Conservation (phyloP, 768 basidiomycete species). For the Agaricus sinodeliciosus region DNA sequence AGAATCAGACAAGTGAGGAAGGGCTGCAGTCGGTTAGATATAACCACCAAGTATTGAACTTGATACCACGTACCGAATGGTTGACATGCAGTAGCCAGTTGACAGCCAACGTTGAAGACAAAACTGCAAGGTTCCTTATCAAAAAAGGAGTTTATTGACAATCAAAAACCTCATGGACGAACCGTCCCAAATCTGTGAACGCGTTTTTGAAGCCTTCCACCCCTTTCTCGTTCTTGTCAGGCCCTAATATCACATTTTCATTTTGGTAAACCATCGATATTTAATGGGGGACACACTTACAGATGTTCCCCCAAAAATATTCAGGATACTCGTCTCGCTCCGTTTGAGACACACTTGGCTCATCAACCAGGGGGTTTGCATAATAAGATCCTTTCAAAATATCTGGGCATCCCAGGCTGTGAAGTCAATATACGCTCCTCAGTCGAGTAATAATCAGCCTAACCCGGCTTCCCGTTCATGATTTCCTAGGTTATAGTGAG, state of each 20-base stretch:
- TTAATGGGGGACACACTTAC: conserved; percentile 33
- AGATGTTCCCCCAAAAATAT: conserved; percentile 87
- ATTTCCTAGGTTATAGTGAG: conserved; percentile 55
- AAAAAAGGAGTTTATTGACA: not conserved
- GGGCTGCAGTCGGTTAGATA: conserved; percentile 33
- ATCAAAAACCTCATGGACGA: conserved; percentile 9
- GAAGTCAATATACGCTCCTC: not conserved
- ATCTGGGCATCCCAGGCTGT: conserved; percentile 35
- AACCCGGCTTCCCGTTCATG: conserved; percentile 90
- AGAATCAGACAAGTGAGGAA: conserved; percentile 57
- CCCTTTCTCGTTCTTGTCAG: conserved; percentile 44
- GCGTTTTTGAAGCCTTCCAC: conserved; percentile 78
- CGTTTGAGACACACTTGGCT: conserved; percentile 49
- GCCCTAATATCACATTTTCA: conserved; percentile 41
- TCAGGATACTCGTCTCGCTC: conserved; percentile 61
- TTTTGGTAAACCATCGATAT: not conserved
- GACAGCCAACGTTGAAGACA: conserved; percentile 75
- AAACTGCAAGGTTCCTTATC: conserved; percentile 36
- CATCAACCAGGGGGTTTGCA: conserved; percentile 74
- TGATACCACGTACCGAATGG: conserved; percentile 59
- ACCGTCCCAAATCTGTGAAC: conserved; percentile 83
- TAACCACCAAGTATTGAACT: not conserved
- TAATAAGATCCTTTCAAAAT: conserved; percentile 91
- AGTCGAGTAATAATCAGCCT: conserved; percentile 1
- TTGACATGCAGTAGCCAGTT: conserved; percentile 84